phyloP scores from a whole-genome alignment of 1,284 basidiomycete species.

The Rhodofomes roseus region DNA sequence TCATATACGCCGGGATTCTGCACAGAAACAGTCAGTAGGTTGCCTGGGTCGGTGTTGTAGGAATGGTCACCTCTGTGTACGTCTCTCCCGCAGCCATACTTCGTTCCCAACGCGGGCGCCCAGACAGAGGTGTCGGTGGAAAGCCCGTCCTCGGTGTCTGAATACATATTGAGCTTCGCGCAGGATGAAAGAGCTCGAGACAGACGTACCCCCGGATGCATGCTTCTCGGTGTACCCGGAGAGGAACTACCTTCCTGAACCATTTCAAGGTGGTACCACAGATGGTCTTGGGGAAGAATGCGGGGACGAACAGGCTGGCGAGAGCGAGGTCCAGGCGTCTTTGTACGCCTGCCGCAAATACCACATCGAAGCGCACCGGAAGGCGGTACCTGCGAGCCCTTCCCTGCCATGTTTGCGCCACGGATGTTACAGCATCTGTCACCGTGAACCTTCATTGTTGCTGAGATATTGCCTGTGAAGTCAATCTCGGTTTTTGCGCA shows the following conservation, averaged over 20 bases:
- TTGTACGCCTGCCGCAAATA: not conserved
- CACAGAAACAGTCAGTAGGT: not conserved
- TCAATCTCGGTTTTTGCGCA: not conserved
- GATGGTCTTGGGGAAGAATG: too few species aligned
- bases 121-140: too few species aligned
- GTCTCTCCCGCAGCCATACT: not conserved
- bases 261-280: not conserved
- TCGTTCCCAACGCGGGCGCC: too few species aligned
- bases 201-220: not conserved
- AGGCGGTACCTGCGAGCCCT: not conserved
- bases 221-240: too few species aligned
- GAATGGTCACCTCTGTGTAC: not conserved
- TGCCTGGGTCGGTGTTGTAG: not conserved
- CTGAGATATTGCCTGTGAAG: not conserved
- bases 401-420: not conserved
- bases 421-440: not conserved
- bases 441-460: not conserved
- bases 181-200: not conserved
- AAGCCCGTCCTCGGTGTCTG: too few species aligned
- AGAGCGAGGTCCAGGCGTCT: not conserved
- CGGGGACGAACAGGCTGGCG: not conserved
- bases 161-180: too few species aligned
- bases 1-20: not conserved
- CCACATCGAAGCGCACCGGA: not conserved
- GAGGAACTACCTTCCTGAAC: not conserved